Evolutionary conservation across 768 basidiomycete species (phyloP).

Genomic region (Leucocoprinus sp.): DNA sequence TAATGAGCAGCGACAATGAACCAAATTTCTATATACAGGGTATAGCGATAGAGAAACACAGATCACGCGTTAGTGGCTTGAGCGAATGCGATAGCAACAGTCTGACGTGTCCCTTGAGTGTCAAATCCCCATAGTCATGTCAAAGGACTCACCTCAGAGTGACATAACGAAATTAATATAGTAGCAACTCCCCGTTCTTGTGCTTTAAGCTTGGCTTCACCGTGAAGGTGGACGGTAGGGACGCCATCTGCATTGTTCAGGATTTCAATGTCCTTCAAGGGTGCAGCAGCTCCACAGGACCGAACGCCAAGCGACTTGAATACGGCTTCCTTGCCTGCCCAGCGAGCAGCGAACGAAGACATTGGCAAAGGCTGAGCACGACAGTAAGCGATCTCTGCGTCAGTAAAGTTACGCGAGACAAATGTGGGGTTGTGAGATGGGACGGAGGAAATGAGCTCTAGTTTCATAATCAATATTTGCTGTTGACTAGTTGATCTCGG

Average conservation of each 20-base stretch:
- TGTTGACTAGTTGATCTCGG: too few relatives aligned
- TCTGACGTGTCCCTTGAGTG: conserved; percentile 34
- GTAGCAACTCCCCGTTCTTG: conserved; percentile 61
- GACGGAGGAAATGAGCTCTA: conserved; percentile 87
- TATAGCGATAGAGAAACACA: conserved; percentile 2
- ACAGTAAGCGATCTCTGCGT: conserved; percentile 82
- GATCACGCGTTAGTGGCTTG: conserved; percentile 43
- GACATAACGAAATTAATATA: conserved; percentile 81
- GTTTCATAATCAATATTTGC: too few relatives aligned
- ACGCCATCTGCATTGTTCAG: conserved; percentile 71
- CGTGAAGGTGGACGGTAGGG: conserved; percentile 70
- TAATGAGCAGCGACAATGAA: neutral
- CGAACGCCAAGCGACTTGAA: conserved; percentile 92
- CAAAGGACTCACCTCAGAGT: conserved; percentile 69
- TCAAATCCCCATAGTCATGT: neutral
- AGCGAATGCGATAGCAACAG: conserved; percentile 81
- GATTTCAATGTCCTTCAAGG: conserved; percentile 98
- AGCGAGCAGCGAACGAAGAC: conserved; percentile 93
- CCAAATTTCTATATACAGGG: conserved; percentile 1
- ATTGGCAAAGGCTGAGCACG: conserved; percentile 73
- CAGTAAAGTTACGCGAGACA: conserved; percentile 88
- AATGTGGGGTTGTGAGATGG: conserved; percentile 87
- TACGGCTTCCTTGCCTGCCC: conserved; percentile 95
- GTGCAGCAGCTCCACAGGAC: conserved; percentile 86
- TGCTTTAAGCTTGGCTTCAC: conserved; percentile 73